Evolutionary conservation across 1,284 basidiomycete genomes (phyloP).

Genomic region (Clitocybe nebularis): DNA sequence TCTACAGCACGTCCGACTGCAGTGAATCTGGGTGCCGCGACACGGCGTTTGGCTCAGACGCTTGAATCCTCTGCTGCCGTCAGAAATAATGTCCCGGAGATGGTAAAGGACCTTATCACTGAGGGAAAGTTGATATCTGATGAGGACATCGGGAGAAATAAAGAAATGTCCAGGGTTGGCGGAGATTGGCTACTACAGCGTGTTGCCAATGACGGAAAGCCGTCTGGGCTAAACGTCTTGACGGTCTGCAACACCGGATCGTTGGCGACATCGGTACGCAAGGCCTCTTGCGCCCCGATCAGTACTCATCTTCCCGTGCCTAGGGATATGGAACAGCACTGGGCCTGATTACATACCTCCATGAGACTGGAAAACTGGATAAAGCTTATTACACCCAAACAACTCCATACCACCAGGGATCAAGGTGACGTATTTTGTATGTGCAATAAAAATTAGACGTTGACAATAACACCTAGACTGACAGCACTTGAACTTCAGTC

Average conservation of each 20-base stretch:
- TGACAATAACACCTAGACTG: conserved; percentile 41
- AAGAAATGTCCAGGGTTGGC: conserved; percentile 76
- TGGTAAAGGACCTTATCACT: conserved; percentile 58
- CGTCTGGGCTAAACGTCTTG: conserved; percentile 67
- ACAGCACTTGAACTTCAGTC: conserved; percentile 86
- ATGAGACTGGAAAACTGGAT: conserved; percentile 71
- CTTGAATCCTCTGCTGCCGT: conserved; percentile 38
- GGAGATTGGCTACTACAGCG: conserved; percentile 78
- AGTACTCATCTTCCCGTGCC: conserved; percentile 4
- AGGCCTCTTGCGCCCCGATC: conserved; percentile 6
- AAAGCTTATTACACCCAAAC: conserved; percentile 90
- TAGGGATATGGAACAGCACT: conserved; percentile 93
- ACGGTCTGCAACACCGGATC: conserved; percentile 97
- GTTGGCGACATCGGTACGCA: conserved; percentile 81
- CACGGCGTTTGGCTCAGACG: conserved; percentile 58
- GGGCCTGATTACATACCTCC: conserved; percentile 87
- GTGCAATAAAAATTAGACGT: not conserved
- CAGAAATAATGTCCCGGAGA: conserved; percentile 38
- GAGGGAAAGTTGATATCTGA: conserved; percentile 68
- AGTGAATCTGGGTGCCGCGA: conserved; percentile 86
- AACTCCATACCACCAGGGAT: conserved; percentile 90
- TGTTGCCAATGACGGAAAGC: conserved; percentile 43
- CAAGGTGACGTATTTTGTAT: conserved; percentile 41
- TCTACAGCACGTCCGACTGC: conserved; percentile 89
- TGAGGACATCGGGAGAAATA: conserved; percentile 84